Evolutionary conservation across 2,329 filamentous ascomycete species (phyloP), one percentile per base, ranked within the genome.

Genomic region (Hyphodiscus sp.): DNA sequence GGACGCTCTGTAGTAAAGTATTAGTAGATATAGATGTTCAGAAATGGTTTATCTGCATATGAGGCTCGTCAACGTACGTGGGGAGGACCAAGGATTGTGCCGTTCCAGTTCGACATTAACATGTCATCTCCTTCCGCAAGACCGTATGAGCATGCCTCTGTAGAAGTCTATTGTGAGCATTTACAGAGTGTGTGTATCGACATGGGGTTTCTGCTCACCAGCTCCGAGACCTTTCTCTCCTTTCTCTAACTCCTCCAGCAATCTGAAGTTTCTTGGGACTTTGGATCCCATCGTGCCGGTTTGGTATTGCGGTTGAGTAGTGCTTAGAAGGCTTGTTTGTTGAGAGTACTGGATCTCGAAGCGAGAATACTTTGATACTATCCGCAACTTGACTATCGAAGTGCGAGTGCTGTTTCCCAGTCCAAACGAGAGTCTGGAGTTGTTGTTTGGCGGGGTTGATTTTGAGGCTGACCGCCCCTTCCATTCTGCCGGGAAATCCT

Each of bases 31-130:
- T 11, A 47, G 16, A 41, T 45, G 30, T n/a, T 18, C 18, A 41
- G 16, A 44, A 45, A 20, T 45, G 43, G 19, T n/a, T 38, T n/a
- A 13, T 43, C 46, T 41, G 33, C 7, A 18, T 15, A 30, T 6
- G n/a, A 41, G 18, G 23, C 20, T 20, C 38, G 51, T 41, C 41
- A 33, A 75, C 88, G 68, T 78, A 96, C 94, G 72, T 97, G 91
- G 70, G 94, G 92, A 63, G 94, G 94, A 1, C 94, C 94, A 48
- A 96, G 84, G 61, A 99, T 97, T 16, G 94, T 99, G 66, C 92
- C 94, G 68, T 95, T 96, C 94, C 94, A 99, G 77, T 96, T 91
- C 60, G 88, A 92, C 91, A 99, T 96, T 72, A 94, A 82, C 60
- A 96, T 81, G 68, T 99, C 94, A 68, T 96, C 91, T 47, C 89